Percentiles rank a stretch among this genome's conserved stretches.
Conservation (phyloP, 768 basidiomycete species). For the Leccinum arenicola region DNA sequence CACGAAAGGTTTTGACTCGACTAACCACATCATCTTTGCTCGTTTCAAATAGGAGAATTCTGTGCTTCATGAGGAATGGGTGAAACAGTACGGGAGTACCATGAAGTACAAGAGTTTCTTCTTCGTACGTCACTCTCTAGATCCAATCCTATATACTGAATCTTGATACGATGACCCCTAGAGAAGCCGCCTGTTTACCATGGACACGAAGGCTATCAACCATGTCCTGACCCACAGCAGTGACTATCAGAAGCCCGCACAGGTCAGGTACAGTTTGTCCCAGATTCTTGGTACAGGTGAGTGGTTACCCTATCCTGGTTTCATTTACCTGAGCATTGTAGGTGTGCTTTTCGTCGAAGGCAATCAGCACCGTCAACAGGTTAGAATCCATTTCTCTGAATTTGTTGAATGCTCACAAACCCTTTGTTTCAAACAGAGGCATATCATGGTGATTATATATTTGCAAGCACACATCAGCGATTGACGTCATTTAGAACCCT, state of each 20-base stretch:
- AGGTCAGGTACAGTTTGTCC: not conserved
- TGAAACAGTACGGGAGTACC: slow-evolving; percentile 11
- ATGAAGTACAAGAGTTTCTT: slow-evolving; percentile 12
- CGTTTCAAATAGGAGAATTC: slow-evolving; percentile 4
- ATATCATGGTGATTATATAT: slow-evolving; percentile 26
- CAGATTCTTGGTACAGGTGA: slow-evolving; percentile 1
- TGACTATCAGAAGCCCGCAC: slow-evolving; percentile 5
- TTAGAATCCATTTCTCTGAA: not conserved
- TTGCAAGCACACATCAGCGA: not conserved
- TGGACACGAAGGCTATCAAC: slow-evolving; percentile 5
- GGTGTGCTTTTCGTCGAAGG: slow-evolving; percentile 10
- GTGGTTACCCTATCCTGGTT: not conserved
- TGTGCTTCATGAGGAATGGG: slow-evolving; percentile 15
- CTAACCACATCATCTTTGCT: not conserved
- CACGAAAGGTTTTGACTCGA: no score
- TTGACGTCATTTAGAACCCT: slow-evolving; percentile 43
- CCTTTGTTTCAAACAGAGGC: slow-evolving; percentile 6
- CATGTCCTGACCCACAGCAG: slow-evolving; percentile 1
- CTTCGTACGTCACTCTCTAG: not conserved
- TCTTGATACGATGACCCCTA: not conserved
- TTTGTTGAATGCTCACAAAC: not conserved
- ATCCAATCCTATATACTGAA: not conserved
- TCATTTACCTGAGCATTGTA: not conserved
- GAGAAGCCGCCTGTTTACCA: not conserved
- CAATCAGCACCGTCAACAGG: slow-evolving; percentile 37